Base-by-base conservation (phyloP, 192 early-diverging fungal species). In the Coemansia sp. region DNA sequence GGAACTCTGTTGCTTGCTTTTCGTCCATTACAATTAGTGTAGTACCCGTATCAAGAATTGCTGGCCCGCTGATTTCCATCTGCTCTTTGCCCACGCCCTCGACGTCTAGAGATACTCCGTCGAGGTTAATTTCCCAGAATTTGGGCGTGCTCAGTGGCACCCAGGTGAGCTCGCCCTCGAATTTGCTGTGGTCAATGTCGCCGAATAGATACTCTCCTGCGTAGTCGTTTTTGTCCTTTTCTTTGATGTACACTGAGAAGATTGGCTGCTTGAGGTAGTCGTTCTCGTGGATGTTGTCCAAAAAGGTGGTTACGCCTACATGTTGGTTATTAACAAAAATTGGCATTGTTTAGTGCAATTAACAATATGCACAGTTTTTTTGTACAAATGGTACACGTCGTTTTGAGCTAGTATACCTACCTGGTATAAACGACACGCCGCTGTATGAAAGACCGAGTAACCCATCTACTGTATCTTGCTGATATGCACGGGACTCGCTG, bases 201-300 rank as follows among this genome's bases (percentile, higher is more conserved):
- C 86, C 86, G 80, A 87, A 87, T n/a, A 85, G 65, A 31, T 84
- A 83, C 64, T 87, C 86, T 12, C 86, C 84, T 19, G 81, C 84
- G 21, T 72, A 78, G 59, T 69, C 65, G 56, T 61, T 52, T 64
- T 78, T 81, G 21, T 77, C 67, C 51, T 85, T 81, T 11, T 85
- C 84, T 6, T 34, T 68, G 34, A 90, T 67, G 64, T 83, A 89
- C 20, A 90, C 89, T 1, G 87, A 87, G 78, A 90, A 90, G n/a
- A 88, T 70, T 8, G 87, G 87, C 23, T 85, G 78, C 15, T 75
- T 77, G 0, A 89, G 71, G 37, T 83, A 59, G 34, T 78, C 72
- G 61, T 90, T 83, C 23, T 72, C 69, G 25, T 86, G 57, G 14
- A 88, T 63, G 37, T 84, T 82, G 40, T 83, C 78, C 23, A 88